Base-by-base conservation (phyloP, 2,329 filamentous ascomycete species). In the Penicillium sp. region DNA sequence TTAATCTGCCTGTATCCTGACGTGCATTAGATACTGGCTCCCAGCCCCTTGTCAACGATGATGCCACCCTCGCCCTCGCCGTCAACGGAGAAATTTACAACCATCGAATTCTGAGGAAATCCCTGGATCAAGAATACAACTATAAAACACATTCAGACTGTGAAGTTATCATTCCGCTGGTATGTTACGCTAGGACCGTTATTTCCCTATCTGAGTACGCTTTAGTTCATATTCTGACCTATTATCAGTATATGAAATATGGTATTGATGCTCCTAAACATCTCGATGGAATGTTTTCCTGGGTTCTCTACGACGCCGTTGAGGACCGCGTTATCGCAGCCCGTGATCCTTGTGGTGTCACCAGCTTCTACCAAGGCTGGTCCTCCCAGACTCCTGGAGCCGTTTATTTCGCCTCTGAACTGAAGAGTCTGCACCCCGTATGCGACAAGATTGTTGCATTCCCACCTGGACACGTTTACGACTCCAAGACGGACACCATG, bases 41-140 rank as follows among this genome's bases (percentile, higher is more conserved):
- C 52, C 94, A 99, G 78, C 94, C 94, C 62, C 82, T 99, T 64
- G 88, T 93, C 81, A 97, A 91, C 80, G 86, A 91, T 65, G 93
- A 97, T 73, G 88, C 86, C 63, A 88, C 82, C 67, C 87, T 99
- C 68, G 87, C 93, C 62, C 85, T 99, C 60, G 93, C 94, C 63
- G 94, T 97, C 84, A 99, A 99, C 77, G 94, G 94, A 77, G 94
- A 99, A 75, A 99, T 99, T 74, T 99, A 99, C 83, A 99, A 99
- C 86, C 94, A 99, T 79, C 89, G 93, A 72, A 84, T 96, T 69
- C 82, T 99, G 69, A 88, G 94, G 72, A 97, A 97, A 79, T 81
- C 81, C 66, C 80, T 97, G 67, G 90, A 90, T 77, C 85, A 81
- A 59, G 83, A 86, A 38, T 97, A 97, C 77, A 87, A 92, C 76